Evolutionary conservation across 805 yeast genomes (phyloP).

Genomic region (Ogataea dorogensis): DNA sequence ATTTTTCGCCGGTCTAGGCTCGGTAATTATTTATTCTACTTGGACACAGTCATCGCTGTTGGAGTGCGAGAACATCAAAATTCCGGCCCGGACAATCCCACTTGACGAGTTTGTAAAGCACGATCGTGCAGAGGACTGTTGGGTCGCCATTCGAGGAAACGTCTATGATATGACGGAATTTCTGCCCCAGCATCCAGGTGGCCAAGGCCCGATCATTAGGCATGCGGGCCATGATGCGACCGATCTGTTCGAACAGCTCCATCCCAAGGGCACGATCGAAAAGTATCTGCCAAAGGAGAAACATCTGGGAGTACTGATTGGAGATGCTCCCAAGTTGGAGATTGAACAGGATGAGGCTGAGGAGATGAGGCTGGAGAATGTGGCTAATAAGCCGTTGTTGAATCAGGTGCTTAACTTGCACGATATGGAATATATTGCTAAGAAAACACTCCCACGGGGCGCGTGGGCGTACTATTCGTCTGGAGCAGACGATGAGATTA

Average conservation of each 20-base stretch:
- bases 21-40: not conserved
- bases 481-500: constrained; percentile 90
- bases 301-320: constrained; percentile 52
- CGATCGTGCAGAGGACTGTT: constrained; percentile 60
- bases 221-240: constrained; percentile 54
- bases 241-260: constrained; percentile 82
- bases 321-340: constrained; percentile 35
- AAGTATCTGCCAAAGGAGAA: constrained; percentile 57
- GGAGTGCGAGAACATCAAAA: not conserved
- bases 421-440: constrained; percentile 87
- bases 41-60: constrained; percentile 1
- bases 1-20: constrained; percentile 2
- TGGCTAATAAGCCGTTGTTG: constrained; percentile 63
- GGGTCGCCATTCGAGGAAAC: constrained; percentile 80
- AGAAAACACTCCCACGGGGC: constrained; percentile 66
- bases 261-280: constrained; percentile 82
- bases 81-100: constrained; percentile 15
- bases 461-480: constrained; percentile 95
- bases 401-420: constrained; percentile 69
- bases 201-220: constrained; percentile 41
- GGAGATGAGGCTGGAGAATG: constrained; percentile 39
- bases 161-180: constrained; percentile 77
- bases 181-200: constrained; percentile 50
- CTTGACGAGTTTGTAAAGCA: constrained; percentile 51
- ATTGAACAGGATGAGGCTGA: constrained; percentile 41